Evolutionary conservation across 73 alveolate species (phyloP).

Genomic region (Tetrahymena elliotti): DNA sequence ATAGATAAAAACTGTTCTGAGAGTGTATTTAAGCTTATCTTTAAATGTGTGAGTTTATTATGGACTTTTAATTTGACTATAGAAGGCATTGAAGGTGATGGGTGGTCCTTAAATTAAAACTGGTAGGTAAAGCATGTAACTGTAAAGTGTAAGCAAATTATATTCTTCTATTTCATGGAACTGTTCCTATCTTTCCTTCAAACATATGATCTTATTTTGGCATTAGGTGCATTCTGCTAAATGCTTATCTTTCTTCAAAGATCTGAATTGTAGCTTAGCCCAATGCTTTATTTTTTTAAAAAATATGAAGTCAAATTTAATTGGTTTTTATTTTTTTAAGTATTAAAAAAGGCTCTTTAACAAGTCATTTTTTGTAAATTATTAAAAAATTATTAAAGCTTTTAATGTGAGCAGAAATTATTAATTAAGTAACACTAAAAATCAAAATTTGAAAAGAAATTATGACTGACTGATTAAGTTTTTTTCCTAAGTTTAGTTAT

Average conservation of each 20-base stretch:
- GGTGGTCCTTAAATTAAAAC: slow-evolving; percentile 31
- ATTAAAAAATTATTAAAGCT: neutral
- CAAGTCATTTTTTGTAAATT: neutral
- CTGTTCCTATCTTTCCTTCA: slow-evolving; percentile 6
- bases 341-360: neutral
- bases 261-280: neutral
- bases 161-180: slow-evolving; percentile 2
- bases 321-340: neutral
- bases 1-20: slow-evolving; percentile 1
- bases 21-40: slow-evolving; percentile 1
- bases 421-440: neutral
- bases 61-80: slow-evolving; percentile 6
- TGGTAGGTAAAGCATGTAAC: slow-evolving; percentile 16
- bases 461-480: neutral
- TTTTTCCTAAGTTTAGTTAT: neutral
- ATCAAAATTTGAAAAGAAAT: neutral
- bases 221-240: neutral
- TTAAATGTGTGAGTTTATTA: neutral
- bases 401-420: neutral
- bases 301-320: neutral
- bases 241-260: neutral
- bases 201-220: neutral
- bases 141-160: slow-evolving; percentile 1
- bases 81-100: slow-evolving; percentile 33
- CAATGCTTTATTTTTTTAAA: neutral